Evolutionary conservation across 1,284 basidiomycete species (phyloP), one percentile per base, ranked within the genome.

Genomic region (Rhodofomes roseus): DNA sequence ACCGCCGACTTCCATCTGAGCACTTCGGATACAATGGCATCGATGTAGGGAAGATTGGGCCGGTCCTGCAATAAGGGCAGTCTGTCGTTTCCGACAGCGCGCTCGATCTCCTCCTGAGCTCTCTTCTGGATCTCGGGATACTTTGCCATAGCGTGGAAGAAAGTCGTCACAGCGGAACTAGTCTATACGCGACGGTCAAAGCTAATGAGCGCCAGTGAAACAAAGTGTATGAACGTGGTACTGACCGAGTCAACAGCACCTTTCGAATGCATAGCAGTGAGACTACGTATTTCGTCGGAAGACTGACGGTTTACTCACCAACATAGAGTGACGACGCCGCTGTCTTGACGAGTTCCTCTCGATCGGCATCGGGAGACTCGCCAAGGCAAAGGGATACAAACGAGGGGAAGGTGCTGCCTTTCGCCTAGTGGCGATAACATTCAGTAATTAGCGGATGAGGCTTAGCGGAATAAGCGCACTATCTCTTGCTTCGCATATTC

Each of bases 321-420:
- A 62, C 65, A 59, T 72, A 74, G 3, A 73, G 56, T 5, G 70
- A 68, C 9, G 64, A 65, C 2, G 71, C 66, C 1, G 67, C 61
- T 54, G 64, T 63, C 57, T 73, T 72, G 50, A 74, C 66, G 4
- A 70, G 61, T 14, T 65, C 56, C 43, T 72, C 72, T n/a, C 61
- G 56, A 41, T 68, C 66, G 1, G 65, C 57, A 43, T 60, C 63
- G 25, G 58, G 43, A 7, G 66, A 63, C 16, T 43, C 56, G 25
- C 68, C 62, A 0, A 71, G 64, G 31, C 66, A 55, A 14, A 63
- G 56, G 2, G 68, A 63, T 2, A 67, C 63, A 50, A 73, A 71
- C 40, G 68, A 71, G 3, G 68, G 65, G n/a, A 55, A 57, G 9
- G 68, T 69, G 3, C 58, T 68, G 20, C 73, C 73, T 9, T 62